A percentile compares a stretch with the other conserved stretches of the same genome.
phyloP scores from a whole-genome alignment of 805 yeast species.

The Candida pseudoglaebosa region DNA sequence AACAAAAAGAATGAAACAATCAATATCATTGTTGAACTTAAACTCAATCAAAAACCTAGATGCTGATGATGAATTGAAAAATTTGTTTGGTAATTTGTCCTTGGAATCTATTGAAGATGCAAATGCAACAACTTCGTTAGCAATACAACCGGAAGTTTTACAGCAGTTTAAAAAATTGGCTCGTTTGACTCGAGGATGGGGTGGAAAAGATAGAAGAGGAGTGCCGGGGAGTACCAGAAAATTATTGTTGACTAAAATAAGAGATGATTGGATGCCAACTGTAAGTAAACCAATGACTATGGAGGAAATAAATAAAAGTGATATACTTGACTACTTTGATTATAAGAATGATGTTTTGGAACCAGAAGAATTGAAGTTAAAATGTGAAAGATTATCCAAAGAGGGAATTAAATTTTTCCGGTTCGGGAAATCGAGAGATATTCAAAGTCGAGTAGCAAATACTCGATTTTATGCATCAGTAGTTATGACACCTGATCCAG shows the following conservation, averaged over 20 bases:
- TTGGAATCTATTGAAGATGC: conserved; percentile 69
- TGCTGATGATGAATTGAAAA: conserved; percentile 70
- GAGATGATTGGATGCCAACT: conserved; percentile 80
- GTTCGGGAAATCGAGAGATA: conserved; percentile 37
- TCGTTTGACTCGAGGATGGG: conserved; percentile 73
- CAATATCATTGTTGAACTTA: conserved; percentile 41
- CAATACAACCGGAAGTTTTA: conserved; percentile 64
- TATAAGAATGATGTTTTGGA: conserved; percentile 33
- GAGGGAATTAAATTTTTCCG: conserved; percentile 55
- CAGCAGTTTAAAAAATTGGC: conserved; percentile 58
- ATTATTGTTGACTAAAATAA: conserved; percentile 62
- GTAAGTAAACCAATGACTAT: conserved; percentile 54
- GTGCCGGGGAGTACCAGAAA: conserved; percentile 75
- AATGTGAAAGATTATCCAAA: conserved; percentile 26
- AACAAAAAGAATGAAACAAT: conserved; percentile 35
- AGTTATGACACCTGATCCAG: conserved; percentile 75
- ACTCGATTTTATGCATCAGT: conserved; percentile 60
- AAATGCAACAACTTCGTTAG: conserved; percentile 66
- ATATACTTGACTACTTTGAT: conserved; percentile 30
- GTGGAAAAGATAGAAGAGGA: conserved; percentile 68
- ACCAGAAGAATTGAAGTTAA: conserved; percentile 23
- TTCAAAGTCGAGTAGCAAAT: conserved; percentile 35
- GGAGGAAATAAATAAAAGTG: conserved; percentile 47
- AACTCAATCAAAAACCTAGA: conserved; percentile 52
- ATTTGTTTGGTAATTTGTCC: conserved; percentile 68